These are phyloP conservation scores for maize (Zea mays) DNA, from an alignment of 176 grass and related monocot species.

Conservation along the genomic window DNA sequence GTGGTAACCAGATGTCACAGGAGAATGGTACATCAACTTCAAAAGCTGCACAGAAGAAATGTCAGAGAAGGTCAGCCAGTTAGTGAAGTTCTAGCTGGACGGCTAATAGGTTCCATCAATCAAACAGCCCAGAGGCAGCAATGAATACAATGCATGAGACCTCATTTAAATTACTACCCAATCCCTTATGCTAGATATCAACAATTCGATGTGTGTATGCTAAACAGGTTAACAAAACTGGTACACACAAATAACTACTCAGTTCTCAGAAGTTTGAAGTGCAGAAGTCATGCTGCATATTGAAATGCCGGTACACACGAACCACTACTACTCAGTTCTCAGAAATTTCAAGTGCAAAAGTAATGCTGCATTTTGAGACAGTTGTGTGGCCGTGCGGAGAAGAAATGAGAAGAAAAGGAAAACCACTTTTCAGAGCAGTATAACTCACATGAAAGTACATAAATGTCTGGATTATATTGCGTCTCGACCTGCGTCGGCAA, in stretches of 20 bases:
- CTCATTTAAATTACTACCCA: background rate
- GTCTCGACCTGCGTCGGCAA: slow-evolving; percentile 60
- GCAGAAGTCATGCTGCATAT: background rate
- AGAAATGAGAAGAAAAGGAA: background rate
- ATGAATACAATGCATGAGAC: background rate
- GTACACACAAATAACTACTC: background rate
- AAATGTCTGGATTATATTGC: slow-evolving; percentile 87
- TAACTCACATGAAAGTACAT: slow-evolving; percentile 92
- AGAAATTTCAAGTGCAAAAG: background rate
- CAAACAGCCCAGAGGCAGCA: slow-evolving; percentile 4
- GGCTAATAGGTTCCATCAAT: background rate
- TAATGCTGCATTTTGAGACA: background rate
- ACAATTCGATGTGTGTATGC: background rate
- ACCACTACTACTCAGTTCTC: background rate
- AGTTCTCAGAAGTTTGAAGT: slow-evolving; percentile 11
- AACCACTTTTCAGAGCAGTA: slow-evolving; percentile 22
- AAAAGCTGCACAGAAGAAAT: slow-evolving; percentile 59
- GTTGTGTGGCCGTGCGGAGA: background rate
- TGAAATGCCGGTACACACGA: background rate
- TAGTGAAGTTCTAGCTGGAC: slow-evolving; percentile 5
- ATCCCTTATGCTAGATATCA: background rate
- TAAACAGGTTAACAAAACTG: background rate
- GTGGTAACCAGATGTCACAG: slow-evolving; percentile 71
- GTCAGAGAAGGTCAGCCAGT: slow-evolving; percentile 1
- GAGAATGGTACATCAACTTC: slow-evolving; percentile 91